Evolutionary conservation across 2,329 filamentous ascomycete genomes (phyloP).

Genomic region (Rhinocladiella similis): DNA sequence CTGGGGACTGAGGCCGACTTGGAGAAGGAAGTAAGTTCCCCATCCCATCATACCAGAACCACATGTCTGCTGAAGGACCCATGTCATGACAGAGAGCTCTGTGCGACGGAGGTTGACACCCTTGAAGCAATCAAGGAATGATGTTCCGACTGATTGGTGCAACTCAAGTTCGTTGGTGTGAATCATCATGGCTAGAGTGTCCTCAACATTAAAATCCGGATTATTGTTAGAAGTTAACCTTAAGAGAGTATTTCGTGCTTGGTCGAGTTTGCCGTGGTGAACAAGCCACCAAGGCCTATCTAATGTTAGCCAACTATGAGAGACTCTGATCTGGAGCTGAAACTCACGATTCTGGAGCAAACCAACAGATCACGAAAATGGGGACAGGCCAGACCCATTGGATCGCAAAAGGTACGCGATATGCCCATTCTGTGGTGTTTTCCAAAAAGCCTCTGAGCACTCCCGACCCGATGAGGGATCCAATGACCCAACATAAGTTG

Average conservation of each 20-base stretch:
- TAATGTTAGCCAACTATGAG: no score
- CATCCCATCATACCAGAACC: constrained; percentile 68
- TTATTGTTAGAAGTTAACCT: constrained; percentile 44
- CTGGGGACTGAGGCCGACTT: constrained; percentile 43
- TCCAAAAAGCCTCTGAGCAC: no score
- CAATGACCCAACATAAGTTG: no score
- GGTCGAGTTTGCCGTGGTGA: constrained; percentile 46
- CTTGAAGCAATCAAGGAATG: constrained; percentile 14
- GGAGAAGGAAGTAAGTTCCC: constrained; percentile 59
- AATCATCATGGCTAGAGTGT: constrained; percentile 31
- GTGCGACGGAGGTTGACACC: constrained; percentile 12
- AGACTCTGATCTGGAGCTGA: no score
- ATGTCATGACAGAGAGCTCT: constrained; percentile 33
- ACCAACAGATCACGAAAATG: no score
- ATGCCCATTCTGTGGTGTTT: no score
- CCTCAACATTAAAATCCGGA: constrained; percentile 21
- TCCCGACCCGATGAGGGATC: no score
- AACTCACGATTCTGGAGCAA: no score
- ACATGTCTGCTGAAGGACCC: constrained; percentile 57
- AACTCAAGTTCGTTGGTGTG: constrained; percentile 25
- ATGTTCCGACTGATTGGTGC: background rate
- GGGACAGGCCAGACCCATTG: no score
- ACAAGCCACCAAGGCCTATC: constrained; percentile 29
- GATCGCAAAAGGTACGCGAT: no score
- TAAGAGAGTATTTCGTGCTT: constrained; percentile 45